Percentiles rank a stretch among this genome's conserved stretches.
Evolutionary conservation across 352 stramenopile genomes (phyloP).

Genomic region (Blastocystis sp.): DNA sequence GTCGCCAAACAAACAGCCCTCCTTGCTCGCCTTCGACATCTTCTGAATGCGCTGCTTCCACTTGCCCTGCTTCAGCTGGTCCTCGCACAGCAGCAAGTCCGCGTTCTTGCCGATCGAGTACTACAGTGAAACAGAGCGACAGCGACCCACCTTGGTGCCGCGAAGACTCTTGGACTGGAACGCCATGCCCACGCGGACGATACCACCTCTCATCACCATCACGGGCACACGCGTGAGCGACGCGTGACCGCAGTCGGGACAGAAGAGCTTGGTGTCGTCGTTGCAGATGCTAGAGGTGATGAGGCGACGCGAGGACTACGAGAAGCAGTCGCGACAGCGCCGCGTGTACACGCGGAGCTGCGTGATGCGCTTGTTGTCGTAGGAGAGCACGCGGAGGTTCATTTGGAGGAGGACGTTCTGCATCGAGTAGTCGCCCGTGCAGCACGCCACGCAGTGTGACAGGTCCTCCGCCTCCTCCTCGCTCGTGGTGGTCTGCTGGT

Average conservation of each 20-base stretch:
- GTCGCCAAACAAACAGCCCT: constrained; percentile 65
- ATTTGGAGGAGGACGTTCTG: constrained; percentile 73
- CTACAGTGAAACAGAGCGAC: not conserved
- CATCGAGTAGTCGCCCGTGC: constrained; percentile 65
- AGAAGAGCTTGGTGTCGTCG: constrained; percentile 72
- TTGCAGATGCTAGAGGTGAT: constrained; percentile 35
- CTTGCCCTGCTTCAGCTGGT: constrained; percentile 68
- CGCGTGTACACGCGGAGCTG: constrained; percentile 25
- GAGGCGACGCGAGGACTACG: not conserved
- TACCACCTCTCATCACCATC: constrained; percentile 26
- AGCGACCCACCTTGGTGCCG: constrained; percentile 23
- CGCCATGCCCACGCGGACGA: constrained; percentile 12
- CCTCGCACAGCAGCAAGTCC: constrained; percentile 64
- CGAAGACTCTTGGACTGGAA: constrained; percentile 37
- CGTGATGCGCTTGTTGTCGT: constrained; percentile 59
- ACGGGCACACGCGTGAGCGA: constrained; percentile 51
- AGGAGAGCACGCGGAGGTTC: constrained; percentile 36
- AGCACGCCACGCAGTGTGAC: constrained; percentile 11
- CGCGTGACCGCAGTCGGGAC: constrained; percentile 59
- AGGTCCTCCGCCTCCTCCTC: not conserved
- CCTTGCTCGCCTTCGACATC: constrained; percentile 26
- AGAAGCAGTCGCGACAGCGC: constrained; percentile 61
- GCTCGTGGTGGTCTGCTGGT: not conserved
- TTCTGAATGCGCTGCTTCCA: constrained; percentile 64
- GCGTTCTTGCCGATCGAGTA: constrained; percentile 70